Evolutionary conservation across 1,284 basidiomycete genomes (phyloP), one percentile per base, ranked within the genome.

Genomic region (Amylostereum chailletii): DNA sequence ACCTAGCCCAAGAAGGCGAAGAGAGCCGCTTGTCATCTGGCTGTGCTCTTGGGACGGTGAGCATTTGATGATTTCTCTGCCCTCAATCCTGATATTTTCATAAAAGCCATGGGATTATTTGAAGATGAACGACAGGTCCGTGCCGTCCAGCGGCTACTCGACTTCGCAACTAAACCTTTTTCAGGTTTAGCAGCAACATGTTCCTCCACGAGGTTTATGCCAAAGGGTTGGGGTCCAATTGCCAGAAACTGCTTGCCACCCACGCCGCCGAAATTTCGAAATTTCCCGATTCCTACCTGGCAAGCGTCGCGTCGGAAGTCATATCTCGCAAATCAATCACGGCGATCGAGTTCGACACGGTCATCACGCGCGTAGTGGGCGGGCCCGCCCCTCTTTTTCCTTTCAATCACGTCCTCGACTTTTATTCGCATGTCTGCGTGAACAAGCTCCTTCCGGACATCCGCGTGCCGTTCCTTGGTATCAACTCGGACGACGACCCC

Each of bases 401-500:
- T 0, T 89, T 94, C 65, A 63, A 69, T n/a, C 71, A 75, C 4
- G 86, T 87, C 2, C 68, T 79, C 32, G 86, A 81, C 41, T 99
- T 99, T 68, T 99, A 99, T 66, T 63, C 67, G 49, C 87, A 85
- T 77, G 84, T 80, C 8, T 70, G 74, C 4, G 73, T 71, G 51
- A 70, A 81, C 63, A 63, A 76, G 36, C 67, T 79, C 34, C 66
- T 90, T 26, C 65, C 65, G 45, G 68, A 76, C 49, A 72, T 90
- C 52, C 72, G 70, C 36, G 76, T 90, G 42, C 87, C 87, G 27
- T 80, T 88, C 60, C 75, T 99, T 5, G 83, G 86, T 6, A 76
- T 99, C 57, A 95, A 93, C 62, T 81, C 95, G 1, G 79, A 80
- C 38, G 94, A 99, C 65, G 95, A 99, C 67, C 96, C 96, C 2